These are phyloP conservation scores for Ustilago cynodontis DNA, from an alignment of 1,284 basidiomycete species.

Conservation along the genomic window DNA sequence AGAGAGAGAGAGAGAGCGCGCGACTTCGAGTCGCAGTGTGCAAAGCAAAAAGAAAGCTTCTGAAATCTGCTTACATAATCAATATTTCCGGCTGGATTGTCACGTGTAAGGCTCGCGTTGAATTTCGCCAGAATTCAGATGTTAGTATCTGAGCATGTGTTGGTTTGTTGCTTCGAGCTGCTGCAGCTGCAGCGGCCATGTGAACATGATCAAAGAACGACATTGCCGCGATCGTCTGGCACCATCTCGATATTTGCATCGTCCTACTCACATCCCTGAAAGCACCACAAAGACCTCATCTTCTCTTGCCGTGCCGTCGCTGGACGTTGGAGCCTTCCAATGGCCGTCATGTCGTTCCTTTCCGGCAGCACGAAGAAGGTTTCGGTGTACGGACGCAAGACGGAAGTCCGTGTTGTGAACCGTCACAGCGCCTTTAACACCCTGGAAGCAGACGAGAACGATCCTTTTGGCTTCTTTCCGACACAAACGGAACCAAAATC, in stretches of 20 bases:
- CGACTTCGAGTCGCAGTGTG: neutral
- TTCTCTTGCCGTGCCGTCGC: neutral
- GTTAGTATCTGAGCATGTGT: neutral
- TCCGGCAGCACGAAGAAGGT: conserved; percentile 48
- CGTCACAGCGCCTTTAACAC: conserved; percentile 30
- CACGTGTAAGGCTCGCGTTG: conserved; percentile 37
- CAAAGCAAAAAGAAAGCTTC: neutral
- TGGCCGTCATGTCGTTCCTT: conserved; percentile 30
- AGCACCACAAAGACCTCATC: too few relatives aligned
- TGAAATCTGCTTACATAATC: conserved; percentile 30
- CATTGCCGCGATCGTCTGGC: neutral
- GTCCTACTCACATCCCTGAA: neutral
- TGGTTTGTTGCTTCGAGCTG: conserved; percentile 3
- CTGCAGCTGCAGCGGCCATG: neutral
- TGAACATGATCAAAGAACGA: neutral
- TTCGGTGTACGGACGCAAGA: conserved; percentile 48
- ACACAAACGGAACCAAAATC: conserved; percentile 26
- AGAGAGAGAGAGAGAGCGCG: too few relatives aligned
- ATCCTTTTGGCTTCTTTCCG: conserved; percentile 46
- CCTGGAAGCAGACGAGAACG: conserved; percentile 39
- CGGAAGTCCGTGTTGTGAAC: conserved; percentile 34
- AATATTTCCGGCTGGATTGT: neutral
- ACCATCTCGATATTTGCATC: neutral
- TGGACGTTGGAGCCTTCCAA: neutral
- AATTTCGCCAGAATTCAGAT: neutral